Evolutionary conservation across 441 rosid genomes (phyloP), one percentile per base, ranked within the genome.

Genomic region (Raphanus hybrid): DNA sequence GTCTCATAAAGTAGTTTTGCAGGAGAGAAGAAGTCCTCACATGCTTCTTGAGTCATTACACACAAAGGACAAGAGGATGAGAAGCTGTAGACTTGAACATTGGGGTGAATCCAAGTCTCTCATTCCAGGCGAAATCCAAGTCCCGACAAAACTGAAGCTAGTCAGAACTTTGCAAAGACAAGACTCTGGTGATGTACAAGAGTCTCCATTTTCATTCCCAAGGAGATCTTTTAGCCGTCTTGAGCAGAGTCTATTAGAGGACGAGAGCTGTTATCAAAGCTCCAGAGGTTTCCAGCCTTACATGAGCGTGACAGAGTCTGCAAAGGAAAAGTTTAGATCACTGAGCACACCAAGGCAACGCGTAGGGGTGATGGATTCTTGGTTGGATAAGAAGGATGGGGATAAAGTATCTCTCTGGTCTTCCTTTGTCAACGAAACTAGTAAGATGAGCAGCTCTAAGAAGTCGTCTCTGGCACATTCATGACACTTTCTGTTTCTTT

Each of bases 321-420:
- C 97, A 48, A 90, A 72, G 81, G 92, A 89, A 11, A 94, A 85
- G 80, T 74, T 85, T 43, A 88, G 97, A 84, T 94, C 98, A 20
- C 32, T 80, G 4, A 80, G 83, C 54, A 80, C 83, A 66, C 83
- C 76, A 0, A 75, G 83, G 32, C 80, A 75, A 75, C 76, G 76
- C 37, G 81, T 84, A 92, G 97, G 86, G 79, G 70, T 1, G 83
- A 89, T 80, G 88, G 89, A 89, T 39, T 50, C 84, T 58, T 82
- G 67, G 79, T 83, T 80, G 26, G 89, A 84, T 29, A 79, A 83
- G 15, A 75, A 69, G 6, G 61, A 66, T 41, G 78, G 80, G 32
- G 76, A 77, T 2, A 86, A 86, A 62, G 55, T 77, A 14, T 81
- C 85, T 16, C 54, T 84, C 3, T 86, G 86, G 81, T 85, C 90